Base-by-base conservation (phyloP, 805 yeast genomes). In the Metschnikowia lachancei region DNA sequence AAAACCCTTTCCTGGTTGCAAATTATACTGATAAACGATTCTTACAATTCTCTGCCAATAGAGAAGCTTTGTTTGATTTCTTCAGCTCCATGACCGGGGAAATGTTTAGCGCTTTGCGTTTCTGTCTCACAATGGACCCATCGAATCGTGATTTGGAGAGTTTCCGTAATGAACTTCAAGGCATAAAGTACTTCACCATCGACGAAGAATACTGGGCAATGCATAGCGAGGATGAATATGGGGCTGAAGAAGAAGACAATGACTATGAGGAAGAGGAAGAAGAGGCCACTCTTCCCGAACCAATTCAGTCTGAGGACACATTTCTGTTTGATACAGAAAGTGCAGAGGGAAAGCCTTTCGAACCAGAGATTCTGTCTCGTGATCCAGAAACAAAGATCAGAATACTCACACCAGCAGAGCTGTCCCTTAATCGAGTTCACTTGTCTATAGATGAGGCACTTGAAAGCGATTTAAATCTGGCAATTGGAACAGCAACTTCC, bases 51-150 rank as follows among this genome's bases (percentile, higher is more conserved):
- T 91, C 92, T 11, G 79, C 85, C 29, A 87, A 87, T 58, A 78
- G 97, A 55, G 97, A 92, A 64, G 85, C 95, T 1, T 70, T 92
- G 39, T 90, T 89, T 67, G 98, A 92, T 67, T 86, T 90, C 35
- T 92, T 91, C 63, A 90, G 96, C 14, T 73, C 90, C 4, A 84
- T 92, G 89, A 81, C 94, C 43, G 82, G 80, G 43, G 97, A 90
- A 60, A 77, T 90, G 58, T 92, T 89, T 62, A 80, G 85, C n/a
- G 95, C 87, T 0, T 75, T 91, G 60, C 77, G 96, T 47, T 79
- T 80, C 54, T 76, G 86, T 50, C 72, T 92, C 46, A 84, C 95
- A 11, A 78, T 92, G 47, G 96, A 91, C 67, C 98, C 98, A 0
- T 76, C 77, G 22, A 88, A 91, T 66, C 81, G 98, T 59, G 83